Conservation (phyloP, 2,329 filamentous ascomycete genomes). For the Aspergillus ustus region DNA sequence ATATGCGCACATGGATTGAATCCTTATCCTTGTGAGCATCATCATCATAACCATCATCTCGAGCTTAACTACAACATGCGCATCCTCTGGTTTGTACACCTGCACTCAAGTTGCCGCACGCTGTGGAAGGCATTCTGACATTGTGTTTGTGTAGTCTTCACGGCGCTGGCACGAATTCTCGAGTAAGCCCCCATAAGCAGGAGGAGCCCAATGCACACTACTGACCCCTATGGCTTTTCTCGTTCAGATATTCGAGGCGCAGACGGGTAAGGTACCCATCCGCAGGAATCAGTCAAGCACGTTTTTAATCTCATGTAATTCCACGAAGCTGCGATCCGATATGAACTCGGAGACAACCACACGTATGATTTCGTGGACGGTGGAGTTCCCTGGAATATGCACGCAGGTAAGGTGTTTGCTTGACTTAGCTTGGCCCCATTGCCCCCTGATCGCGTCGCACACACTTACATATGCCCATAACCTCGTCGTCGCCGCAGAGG, state of each 20-base stretch:
- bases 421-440: too few relatives aligned
- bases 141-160: slow-evolving; percentile 1
- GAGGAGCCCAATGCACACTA: neutral
- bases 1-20: neutral
- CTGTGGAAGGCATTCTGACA: slow-evolving; percentile 31
- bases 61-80: slow-evolving; percentile 4
- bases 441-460: too few relatives aligned
- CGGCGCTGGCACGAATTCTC: neutral
- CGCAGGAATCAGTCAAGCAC: neutral
- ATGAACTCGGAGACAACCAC: slow-evolving; percentile 26
- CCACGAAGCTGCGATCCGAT: slow-evolving; percentile 24
- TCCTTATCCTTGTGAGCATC: neutral
- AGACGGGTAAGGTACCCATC: neutral
- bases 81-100: slow-evolving; percentile 16
- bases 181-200: neutral
- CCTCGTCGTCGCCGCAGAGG: neutral
- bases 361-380: slow-evolving; percentile 31
- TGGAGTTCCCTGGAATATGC: slow-evolving; percentile 18
- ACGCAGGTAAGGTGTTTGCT: too few relatives aligned
- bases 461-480: too few relatives aligned
- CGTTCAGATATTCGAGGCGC: neutral
- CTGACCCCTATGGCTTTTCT: neutral
- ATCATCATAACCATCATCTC: neutral
- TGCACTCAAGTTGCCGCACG: slow-evolving; percentile 19
- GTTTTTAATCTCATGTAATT: slow-evolving; percentile 17